Base-by-base conservation (phyloP, 2,329 filamentous ascomycete genomes). In the Podosphaera leucotricha region DNA sequence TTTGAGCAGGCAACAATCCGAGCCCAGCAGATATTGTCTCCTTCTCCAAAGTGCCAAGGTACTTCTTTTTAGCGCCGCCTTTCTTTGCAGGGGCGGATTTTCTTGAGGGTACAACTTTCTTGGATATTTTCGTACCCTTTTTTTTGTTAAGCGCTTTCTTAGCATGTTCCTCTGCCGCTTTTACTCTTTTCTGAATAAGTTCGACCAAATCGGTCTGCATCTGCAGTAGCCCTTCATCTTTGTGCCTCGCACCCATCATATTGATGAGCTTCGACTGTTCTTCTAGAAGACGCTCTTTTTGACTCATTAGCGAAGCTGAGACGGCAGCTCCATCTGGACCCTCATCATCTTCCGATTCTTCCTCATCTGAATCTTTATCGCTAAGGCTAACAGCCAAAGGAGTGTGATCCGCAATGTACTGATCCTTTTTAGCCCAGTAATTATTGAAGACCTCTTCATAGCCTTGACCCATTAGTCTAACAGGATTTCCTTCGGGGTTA, bases 1-100 rank as follows among this genome's bases (percentile, higher is more conserved):
- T 76, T n/a, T 68, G 66, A 42, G 80, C 78, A 16, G 85, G 77
- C 46, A 95, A 73, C 49, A 77, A 77, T 53, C 78, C 80, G 50
- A 93, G 90, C 13, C 81, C 80, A 46, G 79, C 77, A 1, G 84
- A 87, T 46, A 98, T 92, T 51, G 86, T 74, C 46, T 90, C 83
- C 66, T 95, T 95, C 62, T 98, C 85, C 2, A 78, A 72, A 6
- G 74, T 77, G 38, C 84, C 74, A 55, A 81, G 72, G 44, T 70
- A 70, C n/a, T 68, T 64, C 52, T 47, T 50, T n/a, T 41, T 48
- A 13, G 44, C 45, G 26, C 41, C 44, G 35, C 46, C n/a, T 41
- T 55, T 57, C 43, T 72, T 76, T 66, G 68, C 0, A 57, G 56
- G 48, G 61, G 49, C 46, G 47, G 41, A 41, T 21, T 44, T 53